Conservation (phyloP, 75 land plant species). For the Picea sitchensis region DNA sequence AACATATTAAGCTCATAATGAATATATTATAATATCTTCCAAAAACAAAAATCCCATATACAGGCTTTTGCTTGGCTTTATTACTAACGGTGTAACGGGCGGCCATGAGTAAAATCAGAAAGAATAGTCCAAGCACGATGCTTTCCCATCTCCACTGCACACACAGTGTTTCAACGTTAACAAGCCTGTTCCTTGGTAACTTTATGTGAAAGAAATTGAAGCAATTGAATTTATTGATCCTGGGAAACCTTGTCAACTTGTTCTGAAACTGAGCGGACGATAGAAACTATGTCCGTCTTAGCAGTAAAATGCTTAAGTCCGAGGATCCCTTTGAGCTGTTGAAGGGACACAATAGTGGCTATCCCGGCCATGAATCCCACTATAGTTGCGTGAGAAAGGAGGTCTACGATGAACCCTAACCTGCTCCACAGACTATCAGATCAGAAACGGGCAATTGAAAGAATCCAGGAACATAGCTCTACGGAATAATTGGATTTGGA, state of each 20-base stretch:
- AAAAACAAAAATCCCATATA: too few species aligned
- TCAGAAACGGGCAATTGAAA: too few species aligned
- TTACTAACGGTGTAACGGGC: constrained; percentile 49
- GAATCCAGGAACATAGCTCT: too few species aligned
- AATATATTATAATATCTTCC: too few species aligned
- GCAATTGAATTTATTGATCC: background rate
- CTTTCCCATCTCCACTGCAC: constrained; percentile 96
- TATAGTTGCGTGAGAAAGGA: constrained; percentile 79
- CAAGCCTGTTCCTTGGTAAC: background rate
- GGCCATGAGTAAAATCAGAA: constrained; percentile 62
- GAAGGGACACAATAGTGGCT: constrained; percentile 65
- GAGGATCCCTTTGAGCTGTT: constrained; percentile 78
- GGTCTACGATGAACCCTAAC: constrained; percentile 83
- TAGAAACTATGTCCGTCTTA: constrained; percentile 70
- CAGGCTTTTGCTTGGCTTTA: background rate
- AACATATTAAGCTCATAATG: too few species aligned
- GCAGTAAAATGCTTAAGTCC: constrained; percentile 60
- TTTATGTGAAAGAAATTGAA: background rate
- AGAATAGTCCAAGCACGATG: constrained; percentile 60
- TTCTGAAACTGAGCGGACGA: constrained; percentile 59
- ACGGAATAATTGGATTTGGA: too few species aligned
- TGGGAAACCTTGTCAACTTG: constrained; percentile 60
- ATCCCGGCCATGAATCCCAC: constrained; percentile 91
- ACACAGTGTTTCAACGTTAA: background rate
- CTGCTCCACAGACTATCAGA: constrained; percentile 23